Base-by-base conservation (phyloP, 169 alveolate genomes). In the Eimeria praecox region DNA sequence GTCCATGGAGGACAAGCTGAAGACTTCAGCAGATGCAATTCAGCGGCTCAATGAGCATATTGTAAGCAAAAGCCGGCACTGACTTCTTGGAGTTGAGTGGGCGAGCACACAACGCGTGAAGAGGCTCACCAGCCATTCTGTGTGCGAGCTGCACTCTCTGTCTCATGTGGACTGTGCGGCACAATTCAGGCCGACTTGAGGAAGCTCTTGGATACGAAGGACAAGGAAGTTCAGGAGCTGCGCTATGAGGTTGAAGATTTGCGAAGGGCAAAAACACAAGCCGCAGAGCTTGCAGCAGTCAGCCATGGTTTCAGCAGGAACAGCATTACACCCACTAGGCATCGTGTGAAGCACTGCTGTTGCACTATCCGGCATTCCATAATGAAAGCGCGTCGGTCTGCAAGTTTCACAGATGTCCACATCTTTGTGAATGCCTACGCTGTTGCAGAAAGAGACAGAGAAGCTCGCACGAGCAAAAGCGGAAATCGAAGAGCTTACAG, bases 1-100 rank as follows among this genome's bases (percentile, higher is more conserved):
- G 3, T 86, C 93, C 93, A 86, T 86, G 82, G 93, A 59, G 64
- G 93, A 86, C 64, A 86, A 86, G 80, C 83, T 86, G 40, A 86
- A 35, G 82, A 59, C 66, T 71, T 86, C 93, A 35, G 8, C 82
- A 38, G 93, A 86, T 16, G 83, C 93, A 38, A 22, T 86, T 46
- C 93, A 86, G 73, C 69, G 83, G 20, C 93, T 86, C 69, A 62
- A 86, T 20, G 93, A 86, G 42, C 93, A 86, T 59, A 62, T 86
- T 62, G 93, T 86, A 59, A 62, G 92, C 92, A 52, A 2, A 38
- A 42, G 24, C 64, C 38, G 33, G 33, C 20, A 30, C 77, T 9
- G n/a, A 30, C 44, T 8, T 27, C 56, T 24, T 86, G 78, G 24
- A 62, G 10, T 24, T 35, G 73, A 38, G 62, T 35, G 82, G 33